Percentiles rank a stretch among this genome's conserved stretches.
These are phyloP conservation scores for Paulownia fortunei DNA, from an alignment of 257 asterid species.

Conservation along the genomic window DNA sequence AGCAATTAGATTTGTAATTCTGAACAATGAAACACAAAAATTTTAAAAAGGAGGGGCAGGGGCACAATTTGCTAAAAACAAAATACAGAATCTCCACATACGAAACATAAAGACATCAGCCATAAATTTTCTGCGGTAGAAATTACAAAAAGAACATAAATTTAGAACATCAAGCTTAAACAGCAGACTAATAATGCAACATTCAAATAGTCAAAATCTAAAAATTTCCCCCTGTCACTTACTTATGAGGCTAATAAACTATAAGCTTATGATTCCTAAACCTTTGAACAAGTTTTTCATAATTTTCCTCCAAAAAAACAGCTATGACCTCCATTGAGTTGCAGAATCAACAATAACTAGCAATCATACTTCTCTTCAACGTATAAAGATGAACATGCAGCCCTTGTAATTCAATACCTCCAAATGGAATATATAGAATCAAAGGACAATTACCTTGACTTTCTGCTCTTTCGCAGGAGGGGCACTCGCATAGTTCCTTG, in stretches of 20 bases:
- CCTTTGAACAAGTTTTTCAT: conserved; percentile 31
- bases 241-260: neutral
- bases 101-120: neutral
- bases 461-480: conserved; percentile 62
- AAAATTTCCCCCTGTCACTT: neutral
- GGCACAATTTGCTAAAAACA: neutral
- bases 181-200: conserved; percentile 2
- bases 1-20: neutral
- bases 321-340: neutral
- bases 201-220: neutral
- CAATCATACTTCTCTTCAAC: neutral
- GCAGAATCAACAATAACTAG: conserved; percentile 23
- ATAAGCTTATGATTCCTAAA: neutral
- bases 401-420: conserved; percentile 17
- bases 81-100: neutral
- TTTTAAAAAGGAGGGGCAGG: neutral
- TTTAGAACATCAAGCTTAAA: conserved; percentile 37
- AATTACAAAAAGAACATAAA: neutral
- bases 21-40: neutral
- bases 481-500: conserved; percentile 58
- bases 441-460: conserved; percentile 57
- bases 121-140: neutral
- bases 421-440: neutral
- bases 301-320: conserved; percentile 4
- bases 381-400: conserved; percentile 26